These are phyloP conservation scores for Haplosporangium sp. DNA, from an alignment of 371 early-diverging fungal species.

Conservation along the genomic window DNA sequence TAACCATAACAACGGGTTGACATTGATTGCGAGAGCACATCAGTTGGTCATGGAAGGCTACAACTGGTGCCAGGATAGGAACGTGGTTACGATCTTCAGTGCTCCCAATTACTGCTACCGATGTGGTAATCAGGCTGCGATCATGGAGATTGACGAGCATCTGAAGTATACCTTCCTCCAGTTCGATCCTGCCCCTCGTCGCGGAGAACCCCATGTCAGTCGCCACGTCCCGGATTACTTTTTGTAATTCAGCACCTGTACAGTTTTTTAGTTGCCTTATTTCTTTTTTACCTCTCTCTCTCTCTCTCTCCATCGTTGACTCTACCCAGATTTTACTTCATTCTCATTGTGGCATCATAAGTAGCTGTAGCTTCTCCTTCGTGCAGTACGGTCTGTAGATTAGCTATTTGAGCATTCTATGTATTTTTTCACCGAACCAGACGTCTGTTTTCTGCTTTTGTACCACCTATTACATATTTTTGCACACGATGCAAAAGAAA, in stretches of 20 bases:
- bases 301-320: not conserved
- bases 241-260: constrained; percentile 71
- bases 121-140: constrained; percentile 96
- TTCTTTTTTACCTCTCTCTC: constrained; percentile 3
- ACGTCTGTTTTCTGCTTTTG: too few species aligned
- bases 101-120: constrained; percentile 99
- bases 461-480: too few species aligned
- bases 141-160: constrained; percentile 97
- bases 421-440: too few species aligned
- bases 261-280: constrained; percentile 11
- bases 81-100: constrained; percentile 99
- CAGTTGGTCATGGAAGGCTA: constrained; percentile 99
- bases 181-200: constrained; percentile 99
- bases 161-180: constrained; percentile 97
- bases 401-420: too few species aligned
- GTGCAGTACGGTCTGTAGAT: too few species aligned
- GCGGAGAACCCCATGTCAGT: constrained; percentile 98
- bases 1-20: constrained; percentile 97
- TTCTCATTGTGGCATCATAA: too few species aligned
- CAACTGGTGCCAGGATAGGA: constrained; percentile 98
- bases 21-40: constrained; percentile 98
- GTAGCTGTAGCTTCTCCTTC: too few species aligned
- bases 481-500: too few species aligned
- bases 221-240: constrained; percentile 99
- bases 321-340: too few species aligned